A percentile compares a stretch with the other conserved stretches of the same genome.
phyloP scores from a whole-genome alignment of 2,329 filamentous ascomycete species.

The Xylaria hypoxylon region DNA sequence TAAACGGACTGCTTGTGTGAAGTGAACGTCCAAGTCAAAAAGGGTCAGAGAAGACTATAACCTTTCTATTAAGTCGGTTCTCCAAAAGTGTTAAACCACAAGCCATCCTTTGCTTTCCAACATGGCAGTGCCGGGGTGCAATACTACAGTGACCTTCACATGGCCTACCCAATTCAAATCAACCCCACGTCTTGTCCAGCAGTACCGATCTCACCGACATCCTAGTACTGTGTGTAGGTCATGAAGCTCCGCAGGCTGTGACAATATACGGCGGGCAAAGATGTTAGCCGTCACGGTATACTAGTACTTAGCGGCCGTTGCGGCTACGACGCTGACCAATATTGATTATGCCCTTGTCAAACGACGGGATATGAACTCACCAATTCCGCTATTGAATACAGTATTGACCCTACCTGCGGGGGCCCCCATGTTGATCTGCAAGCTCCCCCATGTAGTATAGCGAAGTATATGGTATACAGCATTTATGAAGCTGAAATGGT shows the following conservation, averaged over 20 bases:
- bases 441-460: slow-evolving; percentile 3
- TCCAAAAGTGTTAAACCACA: not conserved
- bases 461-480: not conserved
- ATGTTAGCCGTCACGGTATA: slow-evolving; percentile 14
- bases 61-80: slow-evolving; percentile 16
- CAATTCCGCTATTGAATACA: not conserved
- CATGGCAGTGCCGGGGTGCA: not conserved
- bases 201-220: slow-evolving; percentile 8
- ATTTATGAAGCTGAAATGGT: slow-evolving; percentile 14
- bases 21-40: not conserved
- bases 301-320: slow-evolving; percentile 7
- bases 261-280: slow-evolving; percentile 9
- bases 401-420: slow-evolving; percentile 20
- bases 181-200: slow-evolving; percentile 13
- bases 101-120: not conserved
- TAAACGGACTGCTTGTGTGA: not conserved
- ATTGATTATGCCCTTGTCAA: slow-evolving; percentile 27
- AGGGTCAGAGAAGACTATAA: not conserved
- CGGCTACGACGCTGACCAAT: slow-evolving; percentile 11
- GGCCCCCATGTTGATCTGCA: slow-evolving; percentile 22
- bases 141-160: not conserved
- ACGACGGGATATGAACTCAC: slow-evolving; percentile 8
- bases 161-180: slow-evolving; percentile 1
- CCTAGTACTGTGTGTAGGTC: not conserved
- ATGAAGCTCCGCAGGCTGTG: not conserved